Evolutionary conservation across 768 basidiomycete genomes (phyloP), one percentile per base, ranked within the genome.

Genomic region (Auriscalpium orientale): DNA sequence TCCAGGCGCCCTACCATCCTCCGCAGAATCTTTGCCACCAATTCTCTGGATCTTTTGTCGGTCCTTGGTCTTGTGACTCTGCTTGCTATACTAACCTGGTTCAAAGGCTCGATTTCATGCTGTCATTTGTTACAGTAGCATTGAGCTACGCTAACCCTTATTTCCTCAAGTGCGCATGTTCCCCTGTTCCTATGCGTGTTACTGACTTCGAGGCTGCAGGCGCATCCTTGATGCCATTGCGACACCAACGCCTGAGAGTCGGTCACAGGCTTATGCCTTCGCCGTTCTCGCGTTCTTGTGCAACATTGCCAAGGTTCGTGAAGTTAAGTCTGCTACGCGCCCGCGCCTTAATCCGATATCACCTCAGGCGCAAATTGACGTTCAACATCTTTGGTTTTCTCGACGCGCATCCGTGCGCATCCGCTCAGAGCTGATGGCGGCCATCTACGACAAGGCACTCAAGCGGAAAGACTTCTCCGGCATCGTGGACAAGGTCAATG

Each of bases 361-460:
- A 8, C 15, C 20, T 45, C 54, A 57, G 49, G 49, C 48, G 51
- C 53, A 89, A 70, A 74, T 83, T 2, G 87, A 91, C 61, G 71
- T 85, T 4, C 84, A 87, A 56, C 88, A 89, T 66, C 74, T 91
- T 13, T 93, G 89, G 89, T 83, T 79, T 54, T 84, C 85, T 20
- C 81, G 93, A 46, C 82, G 91, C n/a, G 89, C 83, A 1, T 67
- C 76, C 0, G 85, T 85, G 1, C 77, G 89, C 21, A 82, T 91
- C 4, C 83, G 89, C 8, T 78, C 79, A 12, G 88, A 89, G 70
- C 77, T 95, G n/a, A 93, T 91, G 84, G 84, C 89, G 0, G 71
- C 84, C 2, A 89, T 95, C 53, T 95, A 94, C 64, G 88, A 92
- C 68, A 97, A 97, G 67, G 81, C 91, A 1, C 71, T 95, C 38